Evolutionary conservation across 169 alveolate genomes (phyloP).

Genomic region (Cryptosporidium sp.): DNA sequence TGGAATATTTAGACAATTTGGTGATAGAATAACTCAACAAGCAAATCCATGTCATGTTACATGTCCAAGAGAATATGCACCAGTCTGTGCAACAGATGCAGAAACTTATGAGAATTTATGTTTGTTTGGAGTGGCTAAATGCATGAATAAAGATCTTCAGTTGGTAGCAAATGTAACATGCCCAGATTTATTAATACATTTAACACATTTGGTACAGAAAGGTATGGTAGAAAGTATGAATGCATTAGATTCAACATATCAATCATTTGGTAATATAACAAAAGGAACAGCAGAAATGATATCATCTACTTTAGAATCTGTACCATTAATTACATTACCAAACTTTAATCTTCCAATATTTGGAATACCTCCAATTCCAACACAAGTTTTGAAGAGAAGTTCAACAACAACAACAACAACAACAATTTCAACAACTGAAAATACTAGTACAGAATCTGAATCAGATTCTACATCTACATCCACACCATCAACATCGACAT

Average conservation of each 20-base stretch:
- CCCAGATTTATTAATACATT: slow-evolving; percentile 51
- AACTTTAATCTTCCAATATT: slow-evolving; percentile 38
- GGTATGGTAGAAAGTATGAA: slow-evolving; percentile 32
- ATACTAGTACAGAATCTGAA: neutral
- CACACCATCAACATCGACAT: neutral
- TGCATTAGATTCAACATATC: slow-evolving; percentile 39
- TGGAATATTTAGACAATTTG: slow-evolving; percentile 57
- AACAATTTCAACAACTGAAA: neutral
- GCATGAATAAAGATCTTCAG: slow-evolving; percentile 58
- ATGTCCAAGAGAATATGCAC: slow-evolving; percentile 74
- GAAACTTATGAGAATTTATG: slow-evolving; percentile 59
- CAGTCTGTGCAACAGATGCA: slow-evolving; percentile 75
- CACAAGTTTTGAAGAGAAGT: neutral
- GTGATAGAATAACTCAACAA: slow-evolving; percentile 1
- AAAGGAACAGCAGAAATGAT: slow-evolving; percentile 46
- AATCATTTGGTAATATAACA: slow-evolving; percentile 25
- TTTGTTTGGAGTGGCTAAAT: slow-evolving; percentile 65
- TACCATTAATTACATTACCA: slow-evolving; percentile 57
- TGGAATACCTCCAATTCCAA: slow-evolving; percentile 40
- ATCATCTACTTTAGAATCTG: slow-evolving; percentile 25
- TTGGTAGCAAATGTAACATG: slow-evolving; percentile 72
- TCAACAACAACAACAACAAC: slow-evolving; percentile 23
- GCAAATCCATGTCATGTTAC: slow-evolving; percentile 72
- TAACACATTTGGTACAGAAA: slow-evolving; percentile 43
- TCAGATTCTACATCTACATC: neutral